Evolutionary conservation across 2,329 filamentous ascomycete genomes (phyloP).

Genomic region (Macrophomina pseudophaseolina): DNA sequence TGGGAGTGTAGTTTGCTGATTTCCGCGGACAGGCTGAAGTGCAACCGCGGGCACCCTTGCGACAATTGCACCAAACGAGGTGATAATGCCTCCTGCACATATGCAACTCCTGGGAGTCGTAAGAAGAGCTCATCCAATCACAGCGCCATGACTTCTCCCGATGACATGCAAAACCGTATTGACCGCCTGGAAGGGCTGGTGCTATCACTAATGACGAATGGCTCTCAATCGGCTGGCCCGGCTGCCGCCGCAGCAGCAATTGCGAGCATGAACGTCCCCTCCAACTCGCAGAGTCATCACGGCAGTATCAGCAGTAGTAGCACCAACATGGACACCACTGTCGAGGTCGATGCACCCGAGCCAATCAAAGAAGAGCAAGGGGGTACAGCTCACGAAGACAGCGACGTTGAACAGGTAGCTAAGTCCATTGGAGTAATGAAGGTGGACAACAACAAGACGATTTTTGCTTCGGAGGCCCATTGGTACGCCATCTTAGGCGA

Average conservation of each 20-base stretch:
- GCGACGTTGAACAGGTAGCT: slow-evolving; percentile 64
- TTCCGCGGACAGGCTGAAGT: slow-evolving; percentile 69
- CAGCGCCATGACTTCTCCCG: slow-evolving; percentile 67
- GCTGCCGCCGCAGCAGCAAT: slow-evolving; percentile 65
- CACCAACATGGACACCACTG: slow-evolving; percentile 42
- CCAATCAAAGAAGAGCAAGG: slow-evolving; percentile 58
- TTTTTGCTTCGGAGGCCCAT: slow-evolving; percentile 58
- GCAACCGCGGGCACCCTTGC: slow-evolving; percentile 87
- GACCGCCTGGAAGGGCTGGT: slow-evolving; percentile 92
- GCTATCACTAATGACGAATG: slow-evolving; percentile 90
- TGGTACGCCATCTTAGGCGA: slow-evolving; percentile 59
- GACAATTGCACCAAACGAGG: slow-evolving; percentile 93
- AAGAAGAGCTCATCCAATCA: slow-evolving; percentile 70
- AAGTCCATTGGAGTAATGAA: slow-evolving; percentile 60
- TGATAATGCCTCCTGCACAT: slow-evolving; percentile 81
- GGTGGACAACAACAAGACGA: slow-evolving; percentile 54
- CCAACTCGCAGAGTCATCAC: slow-evolving; percentile 36
- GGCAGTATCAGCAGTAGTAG: slow-evolving; percentile 48
- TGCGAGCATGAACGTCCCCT: slow-evolving; percentile 38
- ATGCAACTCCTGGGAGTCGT: slow-evolving; percentile 70
- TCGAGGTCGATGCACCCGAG: slow-evolving; percentile 65
- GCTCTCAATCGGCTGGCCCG: slow-evolving; percentile 65
- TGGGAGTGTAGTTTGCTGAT: slow-evolving; percentile 7
- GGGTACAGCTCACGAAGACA: slow-evolving; percentile 54
- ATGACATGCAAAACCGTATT: slow-evolving; percentile 99